Base-by-base conservation (phyloP, 306 rosid genomes). In the Casuarina glauca region DNA sequence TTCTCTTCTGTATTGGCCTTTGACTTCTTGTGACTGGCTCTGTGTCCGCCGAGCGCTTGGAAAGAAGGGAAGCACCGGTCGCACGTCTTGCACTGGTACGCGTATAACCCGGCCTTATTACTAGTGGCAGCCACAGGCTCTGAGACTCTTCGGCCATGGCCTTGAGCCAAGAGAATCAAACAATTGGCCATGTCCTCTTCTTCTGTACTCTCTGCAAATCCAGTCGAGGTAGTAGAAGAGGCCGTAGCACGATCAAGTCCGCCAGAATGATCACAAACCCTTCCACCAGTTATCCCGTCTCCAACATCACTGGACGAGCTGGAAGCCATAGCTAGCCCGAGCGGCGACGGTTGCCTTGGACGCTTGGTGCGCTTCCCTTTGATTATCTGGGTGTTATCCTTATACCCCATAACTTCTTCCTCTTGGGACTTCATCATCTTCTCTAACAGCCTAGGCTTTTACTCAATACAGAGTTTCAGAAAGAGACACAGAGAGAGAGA, bases 21-120 rank as follows among this genome's bases (percentile, higher is more conserved):
- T 0, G 85, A 87, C 68, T 87, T 94, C 85, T 82, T 94, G 84
- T 94, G 96, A 57, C 97, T 92, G 2, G 98, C 90, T 81, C 98
- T 82, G 69, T 94, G 98, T 45, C 98, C 98, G 4, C 98, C 98
- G 6, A 92, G 92, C 0, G 98, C 97, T 85, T 92, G 98, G 61
- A 90, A 94, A 2, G 98, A 94, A 64, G 89, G 82, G 74, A 94
- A 94, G 74, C 91, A 77, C 38, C 91, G 77, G 70, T 89, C 69
- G 70, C 98, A 94, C 17, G 98, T 94, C 85, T 92, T 94, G 87
- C 98, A 94, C 74, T 88, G 78, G 44, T 89, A 90, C 43, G 84
- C 68, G 60, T 17, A 74, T 9, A 74, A 17, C 44, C 50, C 75
- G 3, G 80, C 41, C 5, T 63, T 66, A 36, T 45, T 62, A 11